Evolutionary conservation across 768 basidiomycete genomes (phyloP).

Genomic region (Terana coerulea): DNA sequence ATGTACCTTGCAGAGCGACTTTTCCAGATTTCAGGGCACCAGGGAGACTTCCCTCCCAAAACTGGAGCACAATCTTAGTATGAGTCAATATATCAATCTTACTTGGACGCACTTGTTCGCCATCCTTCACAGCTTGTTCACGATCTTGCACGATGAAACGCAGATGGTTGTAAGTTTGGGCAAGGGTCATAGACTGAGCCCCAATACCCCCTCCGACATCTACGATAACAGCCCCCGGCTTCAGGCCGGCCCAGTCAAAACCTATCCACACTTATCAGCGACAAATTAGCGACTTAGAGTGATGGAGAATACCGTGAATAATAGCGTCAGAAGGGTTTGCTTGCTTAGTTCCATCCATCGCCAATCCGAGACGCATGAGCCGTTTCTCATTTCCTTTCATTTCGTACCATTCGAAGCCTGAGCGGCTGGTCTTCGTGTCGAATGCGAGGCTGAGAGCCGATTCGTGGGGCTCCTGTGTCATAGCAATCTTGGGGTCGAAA

Average conservation of each 20-base stretch:
- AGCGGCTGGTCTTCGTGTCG: not conserved
- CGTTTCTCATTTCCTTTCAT: conserved; percentile 10
- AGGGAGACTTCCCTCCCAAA: not conserved
- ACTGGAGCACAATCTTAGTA: not conserved
- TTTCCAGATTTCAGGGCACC: not conserved
- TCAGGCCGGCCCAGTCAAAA: conserved; percentile 27
- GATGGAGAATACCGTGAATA: not conserved
- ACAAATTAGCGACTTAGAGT: not conserved
- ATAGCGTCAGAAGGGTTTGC: conserved; percentile 5
- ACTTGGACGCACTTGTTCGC: conserved; percentile 14
- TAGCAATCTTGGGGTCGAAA: conserved; percentile 18
- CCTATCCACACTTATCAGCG: not conserved
- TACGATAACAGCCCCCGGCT: conserved; percentile 25
- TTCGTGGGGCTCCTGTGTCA: conserved; percentile 15
- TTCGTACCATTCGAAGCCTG: conserved; percentile 11
- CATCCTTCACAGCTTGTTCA: conserved; percentile 19
- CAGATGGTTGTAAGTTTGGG: conserved; percentile 19
- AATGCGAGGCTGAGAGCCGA: conserved; percentile 16
- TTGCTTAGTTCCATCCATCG: not conserved
- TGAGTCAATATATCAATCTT: not conserved
- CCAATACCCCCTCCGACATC: conserved; percentile 34
- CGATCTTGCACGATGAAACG: conserved; percentile 31
- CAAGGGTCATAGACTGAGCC: conserved; percentile 19
- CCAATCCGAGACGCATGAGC: not conserved
- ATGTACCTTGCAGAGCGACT: not conserved